Conservation (phyloP, 2,329 filamentous ascomycete genomes). For the Epichloe gansuensis region DNA sequence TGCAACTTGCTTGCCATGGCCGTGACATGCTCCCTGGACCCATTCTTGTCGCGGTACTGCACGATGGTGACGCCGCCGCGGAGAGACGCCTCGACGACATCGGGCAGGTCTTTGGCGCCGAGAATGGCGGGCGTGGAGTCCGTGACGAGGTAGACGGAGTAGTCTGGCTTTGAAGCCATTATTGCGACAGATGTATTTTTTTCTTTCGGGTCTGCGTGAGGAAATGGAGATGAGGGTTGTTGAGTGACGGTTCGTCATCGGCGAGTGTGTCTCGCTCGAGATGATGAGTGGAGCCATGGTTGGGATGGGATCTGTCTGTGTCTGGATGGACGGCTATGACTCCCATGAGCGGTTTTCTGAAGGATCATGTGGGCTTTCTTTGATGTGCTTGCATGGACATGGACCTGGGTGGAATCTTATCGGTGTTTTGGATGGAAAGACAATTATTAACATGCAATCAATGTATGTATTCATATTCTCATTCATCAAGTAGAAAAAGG, state of each 20-base stretch:
- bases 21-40: slow-evolving; percentile 60
- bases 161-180: slow-evolving; percentile 39
- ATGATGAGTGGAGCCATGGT: not conserved
- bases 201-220: not conserved
- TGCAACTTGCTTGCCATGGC: slow-evolving; percentile 62
- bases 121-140: slow-evolving; percentile 84
- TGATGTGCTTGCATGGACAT: no score
- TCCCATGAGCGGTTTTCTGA: no score
- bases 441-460: no score
- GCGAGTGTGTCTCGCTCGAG: not conserved
- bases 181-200: no score
- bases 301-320: no score
- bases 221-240: not conserved
- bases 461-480: no score
- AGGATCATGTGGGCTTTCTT: no score
- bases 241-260: not conserved
- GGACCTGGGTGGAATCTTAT: no score
- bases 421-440: no score
- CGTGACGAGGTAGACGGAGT: slow-evolving; percentile 81
- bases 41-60: slow-evolving; percentile 82
- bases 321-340: no score
- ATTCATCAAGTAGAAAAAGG: no score
- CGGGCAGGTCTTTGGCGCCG: slow-evolving; percentile 53
- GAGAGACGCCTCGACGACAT: slow-evolving; percentile 64
- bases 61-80: slow-evolving; percentile 74